phyloP scores from a whole-genome alignment of 2,329 filamentous ascomycete genomes.

The Apiospora kogelbergensis region DNA sequence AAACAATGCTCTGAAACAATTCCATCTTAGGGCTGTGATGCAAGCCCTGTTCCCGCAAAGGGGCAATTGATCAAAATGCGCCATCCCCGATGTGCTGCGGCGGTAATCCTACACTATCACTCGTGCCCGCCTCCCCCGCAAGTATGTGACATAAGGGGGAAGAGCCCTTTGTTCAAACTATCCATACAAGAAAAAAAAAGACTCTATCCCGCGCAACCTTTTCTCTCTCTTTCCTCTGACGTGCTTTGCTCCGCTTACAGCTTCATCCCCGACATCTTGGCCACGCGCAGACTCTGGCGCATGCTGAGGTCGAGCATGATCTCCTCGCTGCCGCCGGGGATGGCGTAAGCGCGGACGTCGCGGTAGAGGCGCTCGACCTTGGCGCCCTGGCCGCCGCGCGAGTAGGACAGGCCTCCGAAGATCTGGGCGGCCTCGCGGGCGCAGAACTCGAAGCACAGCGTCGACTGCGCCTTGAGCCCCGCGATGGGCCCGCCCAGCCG shows the following conservation, averaged over 20 bases:
- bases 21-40: background rate
- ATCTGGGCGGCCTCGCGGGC: conserved; percentile 96
- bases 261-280: conserved; percentile 94
- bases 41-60: background rate
- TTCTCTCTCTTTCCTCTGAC: too few species aligned
- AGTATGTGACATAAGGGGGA: background rate
- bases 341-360: conserved; percentile 93
- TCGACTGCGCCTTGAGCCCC: conserved; percentile 88
- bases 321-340: conserved; percentile 94
- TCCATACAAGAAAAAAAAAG: background rate
- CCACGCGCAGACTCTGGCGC: conserved; percentile 83
- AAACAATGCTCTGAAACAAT: background rate
- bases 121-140: background rate
- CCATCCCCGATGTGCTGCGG: background rate
- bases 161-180: background rate
- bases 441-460: conserved; percentile 95
- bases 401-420: conserved; percentile 92
- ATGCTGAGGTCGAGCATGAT: conserved; percentile 99
- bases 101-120: background rate
- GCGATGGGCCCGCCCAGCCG: conserved; percentile 94
- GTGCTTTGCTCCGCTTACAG: conserved; percentile 52
- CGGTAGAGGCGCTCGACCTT: conserved; percentile 95
- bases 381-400: conserved; percentile 87
- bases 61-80: background rate
- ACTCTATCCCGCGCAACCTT: background rate